Percentiles rank a stretch among this genome's conserved stretches.
phyloP scores from a whole-genome alignment of 192 early-diverging fungal genomes.

The Funneliformis geosporum region DNA sequence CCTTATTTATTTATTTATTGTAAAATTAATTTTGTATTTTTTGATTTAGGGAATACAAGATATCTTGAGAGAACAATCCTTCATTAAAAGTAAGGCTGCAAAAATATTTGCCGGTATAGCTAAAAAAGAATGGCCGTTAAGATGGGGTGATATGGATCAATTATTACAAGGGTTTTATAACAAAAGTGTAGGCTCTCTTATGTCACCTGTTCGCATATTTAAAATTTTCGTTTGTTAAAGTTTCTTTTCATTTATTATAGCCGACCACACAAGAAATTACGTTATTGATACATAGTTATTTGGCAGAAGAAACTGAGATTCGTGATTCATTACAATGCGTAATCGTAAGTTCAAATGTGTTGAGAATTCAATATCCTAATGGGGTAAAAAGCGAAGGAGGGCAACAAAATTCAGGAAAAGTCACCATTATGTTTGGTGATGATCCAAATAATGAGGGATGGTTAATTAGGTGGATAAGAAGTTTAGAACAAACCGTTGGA shows the following conservation, averaged over 20 bases:
- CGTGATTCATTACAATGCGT: slow-evolving; percentile 56
- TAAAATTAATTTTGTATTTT: slow-evolving; percentile 16
- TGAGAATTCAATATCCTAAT: slow-evolving; percentile 50
- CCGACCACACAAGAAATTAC: slow-evolving; percentile 52
- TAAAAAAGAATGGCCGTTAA: slow-evolving; percentile 61
- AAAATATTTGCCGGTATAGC: slow-evolving; percentile 59
- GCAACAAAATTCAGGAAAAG: slow-evolving; percentile 25
- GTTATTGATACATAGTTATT: slow-evolving; percentile 52
- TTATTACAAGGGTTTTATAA: slow-evolving; percentile 50
- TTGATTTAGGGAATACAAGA: slow-evolving; percentile 41
- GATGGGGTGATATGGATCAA: slow-evolving; percentile 61
- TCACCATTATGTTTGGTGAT: slow-evolving; percentile 55
- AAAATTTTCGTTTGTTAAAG: background rate
- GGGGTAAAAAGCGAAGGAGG: slow-evolving; percentile 40
- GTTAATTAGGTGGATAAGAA: slow-evolving; percentile 36
- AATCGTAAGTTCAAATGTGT: slow-evolving; percentile 46
- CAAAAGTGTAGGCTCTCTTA: slow-evolving; percentile 36
- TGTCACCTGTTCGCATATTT: background rate
- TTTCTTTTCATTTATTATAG: slow-evolving; percentile 36
- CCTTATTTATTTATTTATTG: background rate
- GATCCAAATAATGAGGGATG: slow-evolving; percentile 57
- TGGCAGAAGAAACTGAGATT: slow-evolving; percentile 65
- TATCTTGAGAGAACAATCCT: slow-evolving; percentile 43
- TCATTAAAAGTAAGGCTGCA: slow-evolving; percentile 65
- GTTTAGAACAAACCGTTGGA: background rate